phyloP scores from a whole-genome alignment of 345 rosid genomes.

The Heritiera littoralis region DNA sequence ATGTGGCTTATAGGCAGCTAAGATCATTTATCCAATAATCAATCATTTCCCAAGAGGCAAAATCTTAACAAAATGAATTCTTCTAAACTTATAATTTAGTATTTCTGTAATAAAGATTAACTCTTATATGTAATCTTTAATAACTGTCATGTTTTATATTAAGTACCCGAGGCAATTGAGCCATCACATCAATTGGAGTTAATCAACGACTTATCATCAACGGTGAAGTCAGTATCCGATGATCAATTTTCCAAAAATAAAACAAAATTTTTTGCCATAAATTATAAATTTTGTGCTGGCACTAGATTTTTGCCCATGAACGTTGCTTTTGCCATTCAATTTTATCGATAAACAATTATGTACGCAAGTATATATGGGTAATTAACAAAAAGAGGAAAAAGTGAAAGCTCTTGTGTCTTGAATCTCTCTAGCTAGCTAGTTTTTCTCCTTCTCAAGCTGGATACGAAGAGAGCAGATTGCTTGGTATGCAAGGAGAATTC shows the following conservation, averaged over 20 bases:
- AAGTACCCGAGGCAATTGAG: too few relatives aligned
- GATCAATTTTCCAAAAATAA: background rate
- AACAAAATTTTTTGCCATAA: background rate
- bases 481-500: constrained; percentile 58
- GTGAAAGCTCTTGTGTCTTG: background rate
- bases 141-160: too few relatives aligned
- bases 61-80: too few relatives aligned
- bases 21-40: background rate
- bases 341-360: constrained; percentile 5
- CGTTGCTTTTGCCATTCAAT: background rate
- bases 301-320: background rate
- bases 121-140: too few relatives aligned
- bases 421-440: background rate
- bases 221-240: background rate
- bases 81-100: background rate
- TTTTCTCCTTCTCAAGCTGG: constrained; percentile 27
- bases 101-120: too few relatives aligned
- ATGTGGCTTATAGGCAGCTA: too few relatives aligned
- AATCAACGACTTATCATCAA: background rate
- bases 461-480: constrained; percentile 37
- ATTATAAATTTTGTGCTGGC: background rate
- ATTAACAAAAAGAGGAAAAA: background rate
- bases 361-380: background rate
- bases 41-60: background rate
- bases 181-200: too few relatives aligned